A percentile compares a stretch with the other conserved stretches of the same genome.
Conservation (phyloP, 2,329 filamentous ascomycete genomes). For the Phoma sp. region DNA sequence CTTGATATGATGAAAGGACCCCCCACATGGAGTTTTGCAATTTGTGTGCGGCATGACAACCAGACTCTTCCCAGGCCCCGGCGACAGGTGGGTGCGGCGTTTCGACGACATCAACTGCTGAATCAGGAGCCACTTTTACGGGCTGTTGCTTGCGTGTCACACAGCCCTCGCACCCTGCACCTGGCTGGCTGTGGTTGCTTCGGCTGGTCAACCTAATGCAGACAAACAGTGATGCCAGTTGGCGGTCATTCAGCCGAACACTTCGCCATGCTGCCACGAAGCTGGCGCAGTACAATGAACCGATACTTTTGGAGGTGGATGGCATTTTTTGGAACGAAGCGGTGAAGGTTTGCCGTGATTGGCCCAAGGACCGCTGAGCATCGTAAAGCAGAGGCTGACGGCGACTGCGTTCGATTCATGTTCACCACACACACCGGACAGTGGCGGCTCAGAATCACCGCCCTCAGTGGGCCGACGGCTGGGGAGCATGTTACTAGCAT, state of each 20-base stretch:
- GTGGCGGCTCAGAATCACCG: conserved; percentile 7
- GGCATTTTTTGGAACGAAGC: conserved; percentile 38
- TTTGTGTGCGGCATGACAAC: conserved; percentile 39
- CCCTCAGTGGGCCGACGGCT: conserved; percentile 18
- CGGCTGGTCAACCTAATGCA: conserved; percentile 32
- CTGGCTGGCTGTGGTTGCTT: conserved; percentile 32
- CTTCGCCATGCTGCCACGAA: conserved; percentile 36
- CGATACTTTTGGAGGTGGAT: conserved; percentile 38
- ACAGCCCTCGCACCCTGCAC: conserved; percentile 31
- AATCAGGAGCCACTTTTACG: conserved; percentile 25
- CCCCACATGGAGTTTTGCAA: conserved; percentile 30
- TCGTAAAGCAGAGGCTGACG: conserved; percentile 1
- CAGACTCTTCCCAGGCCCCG: conserved; percentile 39
- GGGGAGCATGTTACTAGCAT: conserved; percentile 15
- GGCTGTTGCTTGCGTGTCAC: conserved; percentile 29
- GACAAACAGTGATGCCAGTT: conserved; percentile 32
- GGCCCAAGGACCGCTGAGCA: conserved; percentile 14
- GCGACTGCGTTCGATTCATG: conserved; percentile 16
- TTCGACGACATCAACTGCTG: conserved; percentile 34
- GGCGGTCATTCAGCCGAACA: conserved; percentile 34
- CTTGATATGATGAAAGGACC: conserved; percentile 30
- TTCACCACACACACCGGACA: conserved; percentile 19
- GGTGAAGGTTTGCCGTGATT: conserved; percentile 39
- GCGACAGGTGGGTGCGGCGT: conserved; percentile 34
- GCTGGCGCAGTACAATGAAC: conserved; percentile 25